Evolutionary conservation across 2,329 filamentous ascomycete genomes (phyloP), one percentile per base, ranked within the genome.

Genomic region (Trichophyton equinum): DNA sequence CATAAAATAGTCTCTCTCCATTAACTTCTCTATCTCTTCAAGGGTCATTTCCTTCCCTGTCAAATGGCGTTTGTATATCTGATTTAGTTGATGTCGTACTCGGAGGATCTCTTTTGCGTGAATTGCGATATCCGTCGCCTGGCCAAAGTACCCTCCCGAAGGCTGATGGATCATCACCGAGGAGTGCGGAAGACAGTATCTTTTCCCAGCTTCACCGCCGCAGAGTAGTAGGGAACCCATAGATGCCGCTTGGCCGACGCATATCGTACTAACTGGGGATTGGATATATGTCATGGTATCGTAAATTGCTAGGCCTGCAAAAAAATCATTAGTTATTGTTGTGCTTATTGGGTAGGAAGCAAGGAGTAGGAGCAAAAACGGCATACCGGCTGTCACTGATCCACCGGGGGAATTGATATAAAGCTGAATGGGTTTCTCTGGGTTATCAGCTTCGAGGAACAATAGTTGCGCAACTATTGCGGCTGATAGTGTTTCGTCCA

Each of bases 241-340:
- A 2, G 88, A 94, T 1, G 94, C 92, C 0, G 95, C 94, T 69
- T 95, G 89, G 6, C 94, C 94, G 49, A 99, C 83, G 70, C 94
- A 97, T 33, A 99, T 94, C 0, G 94, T 99, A 49, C 88, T 92
- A 0, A 99, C 91, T 0, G 92, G 90, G 2, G 89, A 89, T 63
- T 87, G 85, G 71, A 99, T 97, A 74, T 99, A 99, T 67, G 87
- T 85, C 92, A 99, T 97, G 11, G 94, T 99, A 73, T 99, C 94
- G 80, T 99, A 99, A 69, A 99, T 97, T 27, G 94, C 91, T 63
- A 86, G 78, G 49, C 74, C 72, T 73, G 40, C 30, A 8, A n/a
- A 2, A 8, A 40, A 30, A 49, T 40, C 9, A 11, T 18, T 30
- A 42, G 53, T 30, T 49, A 33, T 46, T 5, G 7, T 15, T 44